phyloP scores from a whole-genome alignment of 805 yeast species.

The Torulaspora indica region DNA sequence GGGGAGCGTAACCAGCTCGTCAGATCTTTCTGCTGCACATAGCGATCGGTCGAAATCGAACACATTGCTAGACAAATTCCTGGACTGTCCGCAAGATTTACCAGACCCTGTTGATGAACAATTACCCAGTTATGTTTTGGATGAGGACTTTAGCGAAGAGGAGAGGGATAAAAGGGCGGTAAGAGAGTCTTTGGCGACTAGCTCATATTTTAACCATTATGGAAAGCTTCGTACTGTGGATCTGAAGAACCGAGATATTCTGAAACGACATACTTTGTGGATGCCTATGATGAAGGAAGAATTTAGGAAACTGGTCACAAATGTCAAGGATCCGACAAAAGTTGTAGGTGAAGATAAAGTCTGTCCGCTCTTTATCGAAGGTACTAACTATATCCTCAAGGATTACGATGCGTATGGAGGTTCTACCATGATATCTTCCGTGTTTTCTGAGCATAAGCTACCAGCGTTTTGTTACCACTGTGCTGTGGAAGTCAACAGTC shows the following conservation, averaged over 20 bases:
- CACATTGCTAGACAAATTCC: constrained; percentile 16
- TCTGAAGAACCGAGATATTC: constrained; percentile 15
- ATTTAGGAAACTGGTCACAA: constrained; percentile 9
- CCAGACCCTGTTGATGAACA: constrained; percentile 16
- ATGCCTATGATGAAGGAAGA: constrained; percentile 23
- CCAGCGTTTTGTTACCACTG: constrained; percentile 45
- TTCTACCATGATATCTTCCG: constrained; percentile 24
- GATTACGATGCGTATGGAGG: constrained; percentile 28
- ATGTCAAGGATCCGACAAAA: not conserved
- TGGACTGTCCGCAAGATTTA: constrained; percentile 14
- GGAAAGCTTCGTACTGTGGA: constrained; percentile 24
- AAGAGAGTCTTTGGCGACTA: constrained; percentile 10
- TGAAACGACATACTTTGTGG: constrained; percentile 32
- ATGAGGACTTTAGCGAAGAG: constrained; percentile 2
- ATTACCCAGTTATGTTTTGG: not conserved
- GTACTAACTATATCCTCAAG: constrained; percentile 23
- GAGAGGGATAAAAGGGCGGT: constrained; percentile 8
- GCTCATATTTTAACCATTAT: constrained; percentile 24
- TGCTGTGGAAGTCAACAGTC: constrained; percentile 38
- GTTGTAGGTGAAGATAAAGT: constrained; percentile 15
- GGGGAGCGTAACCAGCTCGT: constrained; percentile 20
- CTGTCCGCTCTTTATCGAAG: constrained; percentile 27
- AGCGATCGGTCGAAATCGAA: constrained; percentile 16
- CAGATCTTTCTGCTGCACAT: constrained; percentile 17
- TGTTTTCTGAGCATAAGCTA: constrained; percentile 39